Base-by-base conservation (phyloP, 2,329 filamentous ascomycete species). In the Aspergillus hortae region DNA sequence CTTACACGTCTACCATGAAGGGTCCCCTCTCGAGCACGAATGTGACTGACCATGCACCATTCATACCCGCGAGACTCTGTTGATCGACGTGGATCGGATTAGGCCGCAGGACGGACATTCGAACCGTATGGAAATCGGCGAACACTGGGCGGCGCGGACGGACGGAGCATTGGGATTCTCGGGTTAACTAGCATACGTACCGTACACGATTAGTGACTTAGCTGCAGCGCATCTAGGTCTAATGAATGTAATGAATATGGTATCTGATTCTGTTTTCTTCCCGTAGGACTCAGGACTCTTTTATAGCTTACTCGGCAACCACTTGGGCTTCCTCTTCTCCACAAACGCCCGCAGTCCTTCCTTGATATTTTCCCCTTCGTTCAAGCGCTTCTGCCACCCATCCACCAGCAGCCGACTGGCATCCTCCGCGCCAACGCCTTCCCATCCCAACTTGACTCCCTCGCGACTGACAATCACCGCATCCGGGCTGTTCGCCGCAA, bases 321-420 rank as follows among this genome's bases (percentile, higher is more conserved):
- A 92, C 35, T 75, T 75, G 1, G 88, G 82, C 71, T 81, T 80
- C 64, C 87, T 77, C 78, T 85, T 90, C 77, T 91, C 87, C 15
- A 88, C 85, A 74, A 92, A 92, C 54, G 87, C 88, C 70, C 68
- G 75, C 17, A 92, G 76, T 0, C 89, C 89, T 71, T 92, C 88
- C 50, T 79, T 81, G 71, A 90, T 84, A 69, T 92, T 92, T 59
- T 88, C 85, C 0, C 83, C 87, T 2, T 75, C 78, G 56, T 85
- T 77, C 51, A 92, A 76, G 53, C 75, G 75, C 49, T 74, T 74
- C 62, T 82, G 86, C 75, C 85, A 80, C 1, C 78, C 79, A 49
- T 82, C 77, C 14, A 78, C 75, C 50, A 88, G 66, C 56, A 82
- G 64, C 54, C 74, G 74, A 33, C 84, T 89, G 9, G 74, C 86